Evolutionary conservation across 2,329 filamentous ascomycete species (phyloP).

Genomic region (Sporothrix phasma): DNA sequence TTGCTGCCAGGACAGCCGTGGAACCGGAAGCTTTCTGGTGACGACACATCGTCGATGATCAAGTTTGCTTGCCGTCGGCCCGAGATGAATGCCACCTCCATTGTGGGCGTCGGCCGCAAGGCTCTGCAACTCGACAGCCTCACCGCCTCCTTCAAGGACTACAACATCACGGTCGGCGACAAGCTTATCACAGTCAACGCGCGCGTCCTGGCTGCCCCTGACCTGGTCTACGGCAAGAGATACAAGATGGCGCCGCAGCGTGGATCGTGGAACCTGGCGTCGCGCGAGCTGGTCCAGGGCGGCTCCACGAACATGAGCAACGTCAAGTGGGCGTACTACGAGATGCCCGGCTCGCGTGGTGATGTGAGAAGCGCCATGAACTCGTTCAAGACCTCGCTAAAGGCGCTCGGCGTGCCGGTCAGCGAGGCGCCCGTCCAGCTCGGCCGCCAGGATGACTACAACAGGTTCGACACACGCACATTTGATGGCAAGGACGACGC

Average conservation of each 20-base stretch:
- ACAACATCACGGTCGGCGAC: slow-evolving; percentile 53
- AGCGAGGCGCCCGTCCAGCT: neutral
- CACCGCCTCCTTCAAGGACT: slow-evolving; percentile 39
- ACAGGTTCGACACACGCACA: neutral
- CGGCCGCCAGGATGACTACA: neutral
- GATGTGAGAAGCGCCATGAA: neutral
- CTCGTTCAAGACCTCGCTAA: slow-evolving; percentile 21
- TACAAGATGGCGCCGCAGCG: slow-evolving; percentile 28
- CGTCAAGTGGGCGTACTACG: slow-evolving; percentile 43
- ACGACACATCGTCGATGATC: slow-evolving; percentile 61
- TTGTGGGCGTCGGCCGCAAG: slow-evolving; percentile 46
- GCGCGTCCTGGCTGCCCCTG: slow-evolving; percentile 54
- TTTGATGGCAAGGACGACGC: neutral
- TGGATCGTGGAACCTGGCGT: slow-evolving; percentile 63
- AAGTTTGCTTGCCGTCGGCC: slow-evolving; percentile 60
- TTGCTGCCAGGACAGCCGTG: slow-evolving; percentile 56
- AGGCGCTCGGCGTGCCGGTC: slow-evolving; percentile 31
- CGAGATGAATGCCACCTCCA: slow-evolving; percentile 54
- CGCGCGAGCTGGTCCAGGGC: slow-evolving; percentile 44
- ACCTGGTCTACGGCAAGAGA: slow-evolving; percentile 44
- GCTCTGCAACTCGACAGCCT: slow-evolving; percentile 46
- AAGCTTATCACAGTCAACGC: slow-evolving; percentile 61
- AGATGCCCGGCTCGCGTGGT: slow-evolving; percentile 3
- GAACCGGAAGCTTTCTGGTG: slow-evolving; percentile 45
- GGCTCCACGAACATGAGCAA: slow-evolving; percentile 32